Conservation (phyloP, 2,329 filamentous ascomycete genomes). For the Gyromitra esculenta region DNA sequence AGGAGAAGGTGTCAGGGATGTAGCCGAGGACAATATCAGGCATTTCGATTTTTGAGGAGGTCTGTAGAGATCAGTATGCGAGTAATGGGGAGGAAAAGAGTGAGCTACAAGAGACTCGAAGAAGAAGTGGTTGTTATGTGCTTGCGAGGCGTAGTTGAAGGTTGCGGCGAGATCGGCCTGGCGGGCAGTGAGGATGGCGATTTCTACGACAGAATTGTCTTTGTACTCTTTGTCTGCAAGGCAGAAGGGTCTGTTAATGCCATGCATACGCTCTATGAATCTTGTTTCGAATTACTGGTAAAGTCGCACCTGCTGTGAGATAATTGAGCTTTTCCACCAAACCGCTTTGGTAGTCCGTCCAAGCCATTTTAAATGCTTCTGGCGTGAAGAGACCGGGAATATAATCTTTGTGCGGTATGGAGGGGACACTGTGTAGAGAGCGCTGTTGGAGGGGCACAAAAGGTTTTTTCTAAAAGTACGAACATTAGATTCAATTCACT, state of each 20-base stretch:
- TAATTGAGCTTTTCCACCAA: constrained; percentile 80
- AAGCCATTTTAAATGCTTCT: constrained; percentile 77
- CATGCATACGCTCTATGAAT: neutral
- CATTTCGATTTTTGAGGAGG: constrained; percentile 65
- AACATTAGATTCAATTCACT: constrained; percentile 10
- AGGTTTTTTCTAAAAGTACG: constrained; percentile 27
- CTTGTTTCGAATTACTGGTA: neutral
- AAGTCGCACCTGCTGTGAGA: constrained; percentile 73
- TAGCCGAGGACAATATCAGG: constrained; percentile 67
- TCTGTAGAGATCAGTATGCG: constrained; percentile 56
- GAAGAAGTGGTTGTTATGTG: constrained; percentile 89
- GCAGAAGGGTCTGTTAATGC: constrained; percentile 1
- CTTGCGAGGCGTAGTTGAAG: constrained; percentile 98
- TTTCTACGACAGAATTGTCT: constrained; percentile 70
- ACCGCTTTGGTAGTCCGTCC: constrained; percentile 80
- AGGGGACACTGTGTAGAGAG: constrained; percentile 20
- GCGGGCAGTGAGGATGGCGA: constrained; percentile 79
- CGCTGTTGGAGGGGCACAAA: constrained; percentile 15
- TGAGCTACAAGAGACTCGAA: constrained; percentile 67
- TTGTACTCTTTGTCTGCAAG: constrained; percentile 71
- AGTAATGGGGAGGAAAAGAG: neutral
- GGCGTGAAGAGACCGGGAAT: constrained; percentile 77
- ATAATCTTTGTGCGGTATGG: constrained; percentile 62
- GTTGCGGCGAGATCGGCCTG: constrained; percentile 78
- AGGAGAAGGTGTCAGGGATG: constrained; percentile 79